Base-by-base conservation (phyloP, 1,284 basidiomycete species). In the Sanghuangporus sanghuang region DNA sequence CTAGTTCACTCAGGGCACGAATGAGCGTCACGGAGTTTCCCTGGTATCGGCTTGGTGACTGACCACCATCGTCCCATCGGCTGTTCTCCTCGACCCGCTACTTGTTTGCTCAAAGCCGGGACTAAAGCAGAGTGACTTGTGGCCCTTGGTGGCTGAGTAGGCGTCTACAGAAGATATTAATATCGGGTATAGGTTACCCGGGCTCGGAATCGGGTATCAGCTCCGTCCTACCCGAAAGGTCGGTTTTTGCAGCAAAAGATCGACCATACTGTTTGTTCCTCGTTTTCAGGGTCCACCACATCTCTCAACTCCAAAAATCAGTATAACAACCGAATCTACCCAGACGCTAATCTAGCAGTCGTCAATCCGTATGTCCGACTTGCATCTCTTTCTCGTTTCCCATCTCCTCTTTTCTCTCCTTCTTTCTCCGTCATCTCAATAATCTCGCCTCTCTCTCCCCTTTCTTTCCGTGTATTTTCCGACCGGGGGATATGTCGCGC, bases 351-450 rank as follows among this genome's bases (percentile, higher is more conserved):
- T 48, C 42, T 53, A 27, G 59, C 46, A 64, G 52, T 49, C 56
- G 52, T 49, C 56, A 56, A 64, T 50, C 63, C 59, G 63, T 64
- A 64, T 57, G 63, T 64, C 53, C 63, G 44, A 61, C 50, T 57
- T 52, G 32, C 53, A 36, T 49, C 40, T 40, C 63, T 48, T 59
- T 53, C 58, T 50, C 52, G 27, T 55, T 50, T 35, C 49, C 23
- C 53, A 14, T 62, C 61, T 32, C 61, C 61, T 62, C 52, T 55
- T 52, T 16, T 35, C 40, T 14, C 9, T 49, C 50, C 40, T 48
- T 35, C 36, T 18, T n/a, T n/a, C 16, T 18, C 21, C 44, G 16
- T 46, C 40, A 53, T 39, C 57, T 54, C 42, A 32, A 32, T 32
- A 32, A 32, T 46, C 18, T 49, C 42, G n/a, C 50, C 44, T 39